These are phyloP conservation scores for Ambrosiella cleistominuta DNA, from an alignment of 2,329 filamentous ascomycete species.

Conservation along the genomic window DNA sequence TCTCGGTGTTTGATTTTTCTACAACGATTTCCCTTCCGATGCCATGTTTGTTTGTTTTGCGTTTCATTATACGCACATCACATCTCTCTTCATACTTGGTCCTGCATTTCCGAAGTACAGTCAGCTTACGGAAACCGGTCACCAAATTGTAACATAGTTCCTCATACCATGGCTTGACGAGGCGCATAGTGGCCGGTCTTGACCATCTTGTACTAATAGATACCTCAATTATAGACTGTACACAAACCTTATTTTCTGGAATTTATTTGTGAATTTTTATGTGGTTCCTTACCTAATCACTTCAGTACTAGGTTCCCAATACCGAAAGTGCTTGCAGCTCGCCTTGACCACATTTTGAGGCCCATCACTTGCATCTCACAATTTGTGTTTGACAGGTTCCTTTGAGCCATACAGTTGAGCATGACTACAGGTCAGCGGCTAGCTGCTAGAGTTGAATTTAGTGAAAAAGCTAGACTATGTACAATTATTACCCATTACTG, in stretches of 20 bases:
- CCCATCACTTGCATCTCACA: neutral
- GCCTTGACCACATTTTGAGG: neutral
- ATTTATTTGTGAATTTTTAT: neutral
- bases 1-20: neutral
- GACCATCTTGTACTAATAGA: constrained; percentile 10
- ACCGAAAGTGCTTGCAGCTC: neutral
- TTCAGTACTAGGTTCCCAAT: neutral
- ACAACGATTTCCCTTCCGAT: neutral
- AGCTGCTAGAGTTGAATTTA: neutral
- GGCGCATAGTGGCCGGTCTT: neutral
- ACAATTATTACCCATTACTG: no score
- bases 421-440: neutral
- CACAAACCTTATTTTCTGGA: neutral
- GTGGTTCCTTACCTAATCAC: neutral
- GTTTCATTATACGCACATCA: constrained; percentile 7
- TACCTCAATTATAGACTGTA: neutral
- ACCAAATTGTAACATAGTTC: constrained; percentile 2
- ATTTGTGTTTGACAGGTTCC: neutral
- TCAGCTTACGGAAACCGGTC: neutral
- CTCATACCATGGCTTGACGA: neutral
- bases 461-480: neutral
- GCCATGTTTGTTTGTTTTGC: neutral
- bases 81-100: neutral
- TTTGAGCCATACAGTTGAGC: neutral
- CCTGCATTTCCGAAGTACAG: neutral